Percentiles rank a stretch among this genome's conserved stretches.
These are phyloP conservation scores for Pneumocystis canis DNA, from an alignment of 1,139 yeast species.

Conservation along the genomic window DNA sequence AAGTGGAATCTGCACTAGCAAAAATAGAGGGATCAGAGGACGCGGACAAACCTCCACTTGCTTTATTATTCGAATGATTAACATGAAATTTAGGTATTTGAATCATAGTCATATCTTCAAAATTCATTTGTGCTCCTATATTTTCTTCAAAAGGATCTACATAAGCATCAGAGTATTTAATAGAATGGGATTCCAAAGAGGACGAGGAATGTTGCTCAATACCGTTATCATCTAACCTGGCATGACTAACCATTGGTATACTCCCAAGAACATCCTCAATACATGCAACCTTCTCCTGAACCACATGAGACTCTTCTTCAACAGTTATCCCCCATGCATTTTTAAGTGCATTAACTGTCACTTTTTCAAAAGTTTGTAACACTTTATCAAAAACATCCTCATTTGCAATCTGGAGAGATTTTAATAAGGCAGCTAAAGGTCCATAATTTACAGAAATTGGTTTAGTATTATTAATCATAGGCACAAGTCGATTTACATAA, in stretches of 20 bases:
- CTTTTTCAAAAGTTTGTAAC: constrained; percentile 10
- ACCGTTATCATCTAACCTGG: not conserved
- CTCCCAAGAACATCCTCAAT: constrained; percentile 12
- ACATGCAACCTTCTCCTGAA: constrained; percentile 12
- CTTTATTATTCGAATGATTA: not conserved
- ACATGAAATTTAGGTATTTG: not conserved
- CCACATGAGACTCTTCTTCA: constrained; percentile 5
- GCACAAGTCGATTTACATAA: constrained; percentile 11
- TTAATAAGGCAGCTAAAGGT: constrained; percentile 9
- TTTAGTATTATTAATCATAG: constrained; percentile 13
- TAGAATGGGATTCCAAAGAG: not conserved
- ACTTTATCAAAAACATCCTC: constrained; percentile 11
- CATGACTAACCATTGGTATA: constrained; percentile 2
- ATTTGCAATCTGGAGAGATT: constrained; percentile 6
- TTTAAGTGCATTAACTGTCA: constrained; percentile 9
- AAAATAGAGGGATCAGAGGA: not conserved
- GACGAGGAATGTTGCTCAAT: not conserved
- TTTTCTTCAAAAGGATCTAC: not conserved
- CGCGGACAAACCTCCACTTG: not conserved
- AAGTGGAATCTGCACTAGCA: not conserved
- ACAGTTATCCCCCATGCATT: constrained; percentile 12
- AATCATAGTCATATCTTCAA: not conserved
- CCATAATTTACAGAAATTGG: constrained; percentile 11
- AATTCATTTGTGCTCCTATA: not conserved
- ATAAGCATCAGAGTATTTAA: not conserved